Conservation (phyloP, 129 eudicot genomes). For the Lactuca sativa region DNA sequence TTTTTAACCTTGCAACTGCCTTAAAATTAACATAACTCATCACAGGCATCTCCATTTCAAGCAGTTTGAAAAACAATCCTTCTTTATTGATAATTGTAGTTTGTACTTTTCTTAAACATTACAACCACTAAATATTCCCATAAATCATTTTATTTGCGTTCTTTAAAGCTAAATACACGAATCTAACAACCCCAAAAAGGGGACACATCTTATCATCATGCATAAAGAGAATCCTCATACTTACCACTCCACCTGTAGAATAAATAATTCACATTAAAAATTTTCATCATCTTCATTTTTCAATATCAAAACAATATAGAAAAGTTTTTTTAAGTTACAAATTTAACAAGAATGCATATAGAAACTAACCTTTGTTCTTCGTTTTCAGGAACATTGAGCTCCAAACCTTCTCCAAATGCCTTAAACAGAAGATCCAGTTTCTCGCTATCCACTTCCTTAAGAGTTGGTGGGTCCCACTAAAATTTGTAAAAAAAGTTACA, state of each 20-base stretch:
- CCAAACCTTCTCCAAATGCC: slow-evolving; percentile 72
- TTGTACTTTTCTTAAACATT: not conserved
- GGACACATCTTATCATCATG: slow-evolving; percentile 21
- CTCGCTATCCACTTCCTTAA: slow-evolving; percentile 56
- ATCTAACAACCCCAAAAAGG: not conserved
- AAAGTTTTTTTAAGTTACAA: not conserved
- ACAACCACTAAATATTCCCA: slow-evolving; percentile 11
- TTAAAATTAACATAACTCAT: too few species aligned
- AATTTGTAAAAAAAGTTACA: not conserved
- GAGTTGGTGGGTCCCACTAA: slow-evolving; percentile 83
- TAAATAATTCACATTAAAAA: slow-evolving; percentile 13
- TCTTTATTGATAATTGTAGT: not conserved
- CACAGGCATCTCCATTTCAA: not conserved
- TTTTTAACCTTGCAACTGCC: not conserved
- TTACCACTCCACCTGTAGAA: slow-evolving; percentile 84
- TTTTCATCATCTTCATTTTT: slow-evolving; percentile 1
- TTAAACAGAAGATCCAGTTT: slow-evolving; percentile 55
- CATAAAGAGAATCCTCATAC: slow-evolving; percentile 79
- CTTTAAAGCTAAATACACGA: not conserved
- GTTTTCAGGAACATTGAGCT: slow-evolving; percentile 66
- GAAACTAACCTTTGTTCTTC: slow-evolving; percentile 64
- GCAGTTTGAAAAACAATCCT: not conserved
- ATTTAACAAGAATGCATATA: slow-evolving; percentile 8
- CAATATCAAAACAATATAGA: not conserved
- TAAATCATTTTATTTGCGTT: slow-evolving; percentile 21